phyloP scores from a whole-genome alignment of 1,284 basidiomycete species.

The Ganoderma leucocontextum region DNA sequence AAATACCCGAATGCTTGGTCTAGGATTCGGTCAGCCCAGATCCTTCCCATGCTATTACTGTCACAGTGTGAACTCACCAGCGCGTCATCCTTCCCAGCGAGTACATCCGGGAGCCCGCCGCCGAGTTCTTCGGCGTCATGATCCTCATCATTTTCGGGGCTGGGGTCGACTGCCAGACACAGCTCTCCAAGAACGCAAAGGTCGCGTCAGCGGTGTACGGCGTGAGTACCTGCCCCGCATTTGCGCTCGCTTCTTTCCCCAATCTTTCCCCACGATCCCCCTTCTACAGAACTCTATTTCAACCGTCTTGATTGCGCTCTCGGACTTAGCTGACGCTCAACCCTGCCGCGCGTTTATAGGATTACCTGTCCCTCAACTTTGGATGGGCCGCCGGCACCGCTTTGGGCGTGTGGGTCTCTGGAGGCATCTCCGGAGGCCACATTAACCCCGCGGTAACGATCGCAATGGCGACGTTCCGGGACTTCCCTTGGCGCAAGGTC shows the following conservation, averaged over 20 bases:
- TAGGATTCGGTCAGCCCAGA: slow-evolving; percentile 55
- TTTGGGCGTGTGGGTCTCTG: slow-evolving; percentile 73
- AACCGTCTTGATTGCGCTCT: not conserved
- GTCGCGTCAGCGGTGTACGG: slow-evolving; percentile 67
- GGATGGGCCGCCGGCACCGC: slow-evolving; percentile 75
- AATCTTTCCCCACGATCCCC: not conserved
- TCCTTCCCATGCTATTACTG: slow-evolving; percentile 5
- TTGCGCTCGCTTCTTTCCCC: not conserved
- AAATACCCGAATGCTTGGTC: slow-evolving; percentile 64
- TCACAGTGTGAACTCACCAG: slow-evolving; percentile 10
- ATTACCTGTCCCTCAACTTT: slow-evolving; percentile 64
- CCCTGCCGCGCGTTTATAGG: slow-evolving; percentile 46
- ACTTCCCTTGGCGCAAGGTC: slow-evolving; percentile 84
- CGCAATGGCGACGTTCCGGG: slow-evolving; percentile 70
- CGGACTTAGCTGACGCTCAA: slow-evolving; percentile 11
- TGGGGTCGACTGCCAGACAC: slow-evolving; percentile 71
- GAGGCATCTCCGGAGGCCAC: slow-evolving; percentile 78
- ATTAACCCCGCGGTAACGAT: slow-evolving; percentile 85
- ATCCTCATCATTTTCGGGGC: slow-evolving; percentile 72
- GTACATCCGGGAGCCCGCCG: slow-evolving; percentile 65
- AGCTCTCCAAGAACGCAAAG: slow-evolving; percentile 57
- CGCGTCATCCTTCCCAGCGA: slow-evolving; percentile 39
- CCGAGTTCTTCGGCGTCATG: slow-evolving; percentile 76
- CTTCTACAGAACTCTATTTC: not conserved
- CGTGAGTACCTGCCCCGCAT: slow-evolving; percentile 51